Evolutionary conservation across 2,329 filamentous ascomycete genomes (phyloP).

Genomic region (Penicillium corylophilum): DNA sequence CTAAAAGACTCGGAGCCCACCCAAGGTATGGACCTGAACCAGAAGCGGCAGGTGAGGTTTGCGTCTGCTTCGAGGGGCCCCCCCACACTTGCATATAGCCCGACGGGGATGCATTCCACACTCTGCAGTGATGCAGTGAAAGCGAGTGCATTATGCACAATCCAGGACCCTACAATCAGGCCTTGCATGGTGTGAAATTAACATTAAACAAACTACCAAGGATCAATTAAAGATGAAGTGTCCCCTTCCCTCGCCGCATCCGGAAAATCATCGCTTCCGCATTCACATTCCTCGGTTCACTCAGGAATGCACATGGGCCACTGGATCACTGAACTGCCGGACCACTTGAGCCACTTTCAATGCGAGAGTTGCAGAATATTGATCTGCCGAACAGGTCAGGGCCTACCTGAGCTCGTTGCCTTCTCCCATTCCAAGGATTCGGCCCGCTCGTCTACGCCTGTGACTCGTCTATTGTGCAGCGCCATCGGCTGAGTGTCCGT

Average conservation of each 20-base stretch:
- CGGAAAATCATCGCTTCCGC: conserved; percentile 6
- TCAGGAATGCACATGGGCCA: conserved; percentile 12
- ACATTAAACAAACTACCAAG: background rate
- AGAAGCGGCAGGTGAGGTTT: background rate
- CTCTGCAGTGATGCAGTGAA: background rate
- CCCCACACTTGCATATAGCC: background rate
- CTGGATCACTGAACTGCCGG: background rate
- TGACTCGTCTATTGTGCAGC: conserved; percentile 2
- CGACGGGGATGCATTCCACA: background rate
- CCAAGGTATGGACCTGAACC: background rate
- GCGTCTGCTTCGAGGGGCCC: background rate
- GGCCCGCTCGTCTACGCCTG: conserved; percentile 1
- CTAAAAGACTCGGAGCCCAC: background rate
- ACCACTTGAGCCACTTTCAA: conserved; percentile 7
- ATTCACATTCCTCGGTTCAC: conserved; percentile 1
- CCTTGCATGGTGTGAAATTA: background rate
- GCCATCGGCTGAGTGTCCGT: background rate
- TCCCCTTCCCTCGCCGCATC: conserved; percentile 9
- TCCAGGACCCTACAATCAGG: background rate
- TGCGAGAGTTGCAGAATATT: conserved; percentile 11
- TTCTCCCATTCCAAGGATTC: conserved; percentile 10
- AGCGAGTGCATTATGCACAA: background rate
- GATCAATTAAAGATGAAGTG: background rate
- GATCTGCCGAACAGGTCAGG: background rate
- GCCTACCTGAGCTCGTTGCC: conserved; percentile 6